Conservation (phyloP, 1,284 basidiomycete genomes). For the Heterobasidion annosum region DNA sequence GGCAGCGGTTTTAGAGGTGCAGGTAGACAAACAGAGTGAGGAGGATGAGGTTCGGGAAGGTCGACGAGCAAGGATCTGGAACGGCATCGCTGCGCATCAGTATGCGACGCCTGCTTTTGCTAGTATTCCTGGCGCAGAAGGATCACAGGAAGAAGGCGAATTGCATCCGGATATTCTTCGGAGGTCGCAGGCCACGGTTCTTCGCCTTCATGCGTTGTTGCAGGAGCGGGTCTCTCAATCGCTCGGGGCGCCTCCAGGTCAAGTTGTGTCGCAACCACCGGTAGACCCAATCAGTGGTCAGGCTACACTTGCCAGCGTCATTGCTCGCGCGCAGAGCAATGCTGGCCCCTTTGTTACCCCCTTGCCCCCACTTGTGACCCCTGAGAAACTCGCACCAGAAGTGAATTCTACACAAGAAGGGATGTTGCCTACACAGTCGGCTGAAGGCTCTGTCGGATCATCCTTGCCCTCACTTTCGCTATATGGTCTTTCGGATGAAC, state of each 20-base stretch:
- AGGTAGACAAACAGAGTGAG: conserved; percentile 44
- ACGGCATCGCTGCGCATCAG: conserved; percentile 30
- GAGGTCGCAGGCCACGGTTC: conserved; percentile 41
- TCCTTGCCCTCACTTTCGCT: conserved; percentile 36
- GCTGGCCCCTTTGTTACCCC: background rate
- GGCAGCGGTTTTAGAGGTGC: conserved; percentile 51
- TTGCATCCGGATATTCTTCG: conserved; percentile 39
- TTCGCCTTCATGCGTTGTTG: conserved; percentile 48
- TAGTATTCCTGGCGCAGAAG: conserved; percentile 17
- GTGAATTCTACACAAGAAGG: conserved; percentile 7
- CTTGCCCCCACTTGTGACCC: conserved; percentile 4
- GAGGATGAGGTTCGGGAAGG: conserved; percentile 41
- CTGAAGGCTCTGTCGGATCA: conserved; percentile 1
- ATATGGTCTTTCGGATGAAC: conserved; percentile 62
- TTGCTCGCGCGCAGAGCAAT: conserved; percentile 47
- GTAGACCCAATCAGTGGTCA: conserved; percentile 39
- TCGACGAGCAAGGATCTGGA: conserved; percentile 44
- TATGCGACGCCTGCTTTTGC: conserved; percentile 9
- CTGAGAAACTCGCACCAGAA: conserved; percentile 6
- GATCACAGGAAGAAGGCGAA: conserved; percentile 54
- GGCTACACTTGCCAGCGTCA: conserved; percentile 57
- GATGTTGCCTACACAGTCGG: background rate
- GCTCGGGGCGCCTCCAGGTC: conserved; percentile 33
- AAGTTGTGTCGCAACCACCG: conserved; percentile 23
- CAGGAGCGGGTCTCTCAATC: conserved; percentile 49